Conservation (phyloP, 495 filamentous ascomycete genomes). For the Penicillium cosmopolitanum region DNA sequence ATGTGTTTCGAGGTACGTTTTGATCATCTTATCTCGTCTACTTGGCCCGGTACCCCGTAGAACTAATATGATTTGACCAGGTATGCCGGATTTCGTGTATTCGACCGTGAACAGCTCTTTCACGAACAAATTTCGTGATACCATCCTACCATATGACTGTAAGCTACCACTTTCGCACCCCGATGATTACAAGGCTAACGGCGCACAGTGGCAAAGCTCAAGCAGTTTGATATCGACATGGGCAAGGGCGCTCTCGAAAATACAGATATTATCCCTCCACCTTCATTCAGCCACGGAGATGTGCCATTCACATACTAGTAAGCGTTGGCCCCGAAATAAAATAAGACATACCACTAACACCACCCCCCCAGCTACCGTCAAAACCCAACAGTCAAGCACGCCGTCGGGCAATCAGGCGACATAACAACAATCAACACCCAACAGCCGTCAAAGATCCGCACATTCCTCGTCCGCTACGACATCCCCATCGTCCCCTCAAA, state of each 20-base stretch:
- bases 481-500: constrained; percentile 50
- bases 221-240: constrained; percentile 72
- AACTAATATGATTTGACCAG: constrained; percentile 22
- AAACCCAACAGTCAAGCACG: constrained; percentile 60
- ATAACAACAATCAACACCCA: constrained; percentile 57
- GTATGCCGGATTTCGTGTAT: constrained; percentile 77
- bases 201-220: constrained; percentile 63
- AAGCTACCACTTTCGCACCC: constrained; percentile 14
- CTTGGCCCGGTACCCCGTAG: neutral
- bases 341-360: constrained; percentile 8
- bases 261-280: constrained; percentile 78
- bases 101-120: constrained; percentile 64
- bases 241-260: constrained; percentile 58
- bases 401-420: constrained; percentile 53
- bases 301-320: constrained; percentile 69
- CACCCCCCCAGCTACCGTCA: constrained; percentile 52
- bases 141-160: constrained; percentile 68
- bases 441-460: constrained; percentile 50
- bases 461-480: constrained; percentile 66
- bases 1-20: constrained; percentile 76
- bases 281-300: constrained; percentile 67
- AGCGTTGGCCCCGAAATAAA: constrained; percentile 7
- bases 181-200: neutral
- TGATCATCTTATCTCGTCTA: neutral
- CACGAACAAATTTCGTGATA: constrained; percentile 64